Evolutionary conservation across 352 stramenopile species (phyloP).

Genomic region (Phytopythium mirpurense): DNA sequence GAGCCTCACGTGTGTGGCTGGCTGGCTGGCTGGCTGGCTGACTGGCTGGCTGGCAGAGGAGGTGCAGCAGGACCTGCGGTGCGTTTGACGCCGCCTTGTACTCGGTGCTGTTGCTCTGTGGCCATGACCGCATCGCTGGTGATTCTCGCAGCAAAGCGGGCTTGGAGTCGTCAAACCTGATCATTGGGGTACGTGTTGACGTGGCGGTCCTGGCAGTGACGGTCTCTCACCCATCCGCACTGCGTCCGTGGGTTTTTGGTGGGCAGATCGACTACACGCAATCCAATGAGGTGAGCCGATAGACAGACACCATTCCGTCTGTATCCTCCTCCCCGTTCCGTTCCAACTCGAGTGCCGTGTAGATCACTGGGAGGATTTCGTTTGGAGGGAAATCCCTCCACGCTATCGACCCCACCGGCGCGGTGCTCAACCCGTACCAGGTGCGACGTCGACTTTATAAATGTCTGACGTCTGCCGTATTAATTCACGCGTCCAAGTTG

Average conservation of each 20-base stretch:
- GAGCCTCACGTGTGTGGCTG: too few relatives aligned
- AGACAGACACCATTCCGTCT: too few relatives aligned
- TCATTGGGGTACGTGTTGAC: constrained; percentile 45
- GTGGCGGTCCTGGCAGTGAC: too few relatives aligned
- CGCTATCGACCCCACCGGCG: constrained; percentile 37
- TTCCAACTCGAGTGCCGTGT: neutral
- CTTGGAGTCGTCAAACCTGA: constrained; percentile 61
- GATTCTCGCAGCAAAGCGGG: constrained; percentile 27
- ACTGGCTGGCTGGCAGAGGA: constrained; percentile 23
- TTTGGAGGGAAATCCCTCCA: constrained; percentile 62
- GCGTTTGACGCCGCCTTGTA: neutral
- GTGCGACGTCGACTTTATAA: too few relatives aligned
- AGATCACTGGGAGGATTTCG: constrained; percentile 61
- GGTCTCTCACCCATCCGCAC: too few relatives aligned
- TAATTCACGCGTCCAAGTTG: too few relatives aligned
- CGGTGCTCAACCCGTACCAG: constrained; percentile 56
- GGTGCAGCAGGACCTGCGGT: constrained; percentile 40
- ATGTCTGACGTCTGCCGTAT: too few relatives aligned
- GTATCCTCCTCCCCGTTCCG: too few relatives aligned
- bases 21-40: too few relatives aligned
- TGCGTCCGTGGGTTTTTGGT: neutral
- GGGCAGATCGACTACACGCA: constrained; percentile 34
- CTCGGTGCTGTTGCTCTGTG: too few relatives aligned
- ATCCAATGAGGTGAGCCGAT: constrained; percentile 32
- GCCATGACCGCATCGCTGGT: too few relatives aligned